Conservation (phyloP, 140 eudicot genomes). For the Eryngium alpinum region DNA sequence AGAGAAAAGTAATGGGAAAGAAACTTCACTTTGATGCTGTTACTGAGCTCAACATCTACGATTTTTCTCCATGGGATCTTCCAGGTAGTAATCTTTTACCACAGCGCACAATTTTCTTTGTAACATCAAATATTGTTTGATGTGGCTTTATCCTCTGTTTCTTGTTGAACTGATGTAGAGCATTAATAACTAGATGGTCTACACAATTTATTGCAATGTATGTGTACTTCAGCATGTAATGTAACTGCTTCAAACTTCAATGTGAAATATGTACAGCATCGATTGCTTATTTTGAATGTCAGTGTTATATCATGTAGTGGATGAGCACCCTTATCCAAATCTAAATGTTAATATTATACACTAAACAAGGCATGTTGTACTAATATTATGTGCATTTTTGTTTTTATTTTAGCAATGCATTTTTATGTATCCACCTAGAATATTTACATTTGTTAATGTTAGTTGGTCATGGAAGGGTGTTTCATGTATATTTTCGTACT, state of each 20-base stretch:
- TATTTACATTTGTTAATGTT: neutral
- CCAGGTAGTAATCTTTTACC: constrained; percentile 39
- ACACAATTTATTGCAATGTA: neutral
- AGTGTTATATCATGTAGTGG: no score
- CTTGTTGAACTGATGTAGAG: neutral
- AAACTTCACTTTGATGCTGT: constrained; percentile 45
- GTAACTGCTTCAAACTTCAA: neutral
- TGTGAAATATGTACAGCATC: neutral
- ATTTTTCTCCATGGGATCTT: constrained; percentile 79
- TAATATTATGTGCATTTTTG: neutral
- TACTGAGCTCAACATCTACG: constrained; percentile 64
- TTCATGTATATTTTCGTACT: neutral
- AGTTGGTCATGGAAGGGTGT: neutral
- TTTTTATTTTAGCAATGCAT: neutral
- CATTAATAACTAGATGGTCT: neutral
- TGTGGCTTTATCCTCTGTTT: neutral
- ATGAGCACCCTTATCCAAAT: neutral
- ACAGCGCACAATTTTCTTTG: neutral
- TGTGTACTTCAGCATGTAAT: neutral
- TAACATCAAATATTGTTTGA: neutral
- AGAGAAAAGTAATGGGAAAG: constrained; percentile 62
- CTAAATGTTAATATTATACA: neutral
- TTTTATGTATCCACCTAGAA: neutral
- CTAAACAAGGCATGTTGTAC: neutral
- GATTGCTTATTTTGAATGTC: neutral